Base-by-base conservation (phyloP, 257 asterid species). In the Thymus quinquecostatus region DNA sequence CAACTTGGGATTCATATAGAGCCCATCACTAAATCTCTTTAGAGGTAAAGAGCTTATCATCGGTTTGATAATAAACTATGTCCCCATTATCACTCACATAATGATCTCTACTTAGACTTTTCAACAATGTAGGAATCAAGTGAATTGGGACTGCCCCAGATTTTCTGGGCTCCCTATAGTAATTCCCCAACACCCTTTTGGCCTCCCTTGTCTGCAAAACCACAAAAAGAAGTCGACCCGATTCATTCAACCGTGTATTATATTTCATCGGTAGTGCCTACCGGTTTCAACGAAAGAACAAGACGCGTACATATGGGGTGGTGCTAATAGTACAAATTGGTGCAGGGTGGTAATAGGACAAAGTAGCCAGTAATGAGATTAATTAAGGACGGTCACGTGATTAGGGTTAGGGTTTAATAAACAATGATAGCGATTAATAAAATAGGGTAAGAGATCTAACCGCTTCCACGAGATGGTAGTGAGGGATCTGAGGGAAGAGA, bases 401-500 rank as follows among this genome's bases (percentile, higher is more conserved):
- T 65, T 59, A 43, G 29, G 50, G 62, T 5, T 40, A 43, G 27
- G 21, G 21, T 21, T 21, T 21, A 21, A 21, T 21, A 21, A 21
- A 21, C 21, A 21, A 21, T 21, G 21, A 21, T 21, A 21, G 21
- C 21, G 21, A 21, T 21, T 21, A 21, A 21, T 21, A 6, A 38
- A 6, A 6, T 33, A 43, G 1, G 10, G 8, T 61, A 2, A 2
- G 38, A 48, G 49, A 33, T 47, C 77, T 74, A 75, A 92, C 98
- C 80, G 98, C 98, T 67, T 92, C 98, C 0, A 77, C 78, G 5
- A 92, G 73, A 78, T 92, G 94, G 63, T 92, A 92, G 72, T 92
- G 98, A 21, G 97, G 97, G 74, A 89, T 92, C 79, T 89, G 98
- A 75, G 98, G 98, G 45, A 92, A 92, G 40, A 92, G 88, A 61